Evolutionary conservation across 305 asterid genomes (phyloP).

Genomic region (Fraxinus dipetala): DNA sequence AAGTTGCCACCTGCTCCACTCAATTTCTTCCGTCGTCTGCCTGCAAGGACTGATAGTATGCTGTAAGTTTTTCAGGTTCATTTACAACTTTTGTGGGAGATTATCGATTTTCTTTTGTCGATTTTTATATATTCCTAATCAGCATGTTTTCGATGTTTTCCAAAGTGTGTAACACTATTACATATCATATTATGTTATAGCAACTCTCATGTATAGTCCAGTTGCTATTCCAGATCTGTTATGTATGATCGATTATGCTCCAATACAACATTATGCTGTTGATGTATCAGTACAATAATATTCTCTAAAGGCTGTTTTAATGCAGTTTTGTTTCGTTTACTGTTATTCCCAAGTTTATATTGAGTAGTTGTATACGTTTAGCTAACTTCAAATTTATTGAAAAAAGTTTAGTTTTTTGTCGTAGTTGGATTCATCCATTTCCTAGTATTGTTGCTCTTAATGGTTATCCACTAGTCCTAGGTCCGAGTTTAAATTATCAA

Average conservation of each 20-base stretch:
- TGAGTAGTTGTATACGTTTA: not conserved
- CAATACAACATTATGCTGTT: not conserved
- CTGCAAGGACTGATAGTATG: conserved; percentile 85
- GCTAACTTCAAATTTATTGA: not conserved
- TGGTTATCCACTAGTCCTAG: not conserved
- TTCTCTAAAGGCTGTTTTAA: not conserved
- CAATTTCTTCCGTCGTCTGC: conserved; percentile 82
- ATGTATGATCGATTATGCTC: not conserved
- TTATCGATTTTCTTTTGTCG: not conserved
- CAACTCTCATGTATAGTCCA: conserved; percentile 13
- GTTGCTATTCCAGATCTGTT: conserved; percentile 1
- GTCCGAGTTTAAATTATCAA: not conserved
- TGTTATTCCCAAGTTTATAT: not conserved
- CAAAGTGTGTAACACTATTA: conserved; percentile 17
- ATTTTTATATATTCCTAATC: not conserved
- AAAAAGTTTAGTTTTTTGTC: not conserved
- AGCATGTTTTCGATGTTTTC: not conserved
- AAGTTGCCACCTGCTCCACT: conserved; percentile 66
- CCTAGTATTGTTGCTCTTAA: not conserved
- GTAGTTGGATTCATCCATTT: not conserved
- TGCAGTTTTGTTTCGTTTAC: not conserved
- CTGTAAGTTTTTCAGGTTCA: conserved; percentile 32
- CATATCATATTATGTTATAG: conserved; percentile 16
- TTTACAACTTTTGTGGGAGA: conserved; percentile 16
- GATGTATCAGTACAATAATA: not conserved